Conservation (phyloP, 1,139 yeast genomes). For the Zygoascus sp. region DNA sequence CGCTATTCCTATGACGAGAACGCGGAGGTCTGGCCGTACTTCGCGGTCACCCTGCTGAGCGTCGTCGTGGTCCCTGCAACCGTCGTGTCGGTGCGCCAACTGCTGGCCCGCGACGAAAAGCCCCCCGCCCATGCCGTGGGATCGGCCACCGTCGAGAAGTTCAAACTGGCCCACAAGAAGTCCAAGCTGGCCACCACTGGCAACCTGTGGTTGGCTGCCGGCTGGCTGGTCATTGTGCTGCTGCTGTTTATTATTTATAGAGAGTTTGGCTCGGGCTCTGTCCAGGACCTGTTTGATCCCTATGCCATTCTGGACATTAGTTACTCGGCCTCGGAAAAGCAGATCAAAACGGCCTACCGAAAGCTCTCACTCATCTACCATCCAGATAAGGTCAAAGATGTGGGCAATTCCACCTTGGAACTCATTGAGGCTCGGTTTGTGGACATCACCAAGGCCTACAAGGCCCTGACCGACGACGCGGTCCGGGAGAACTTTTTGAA, state of each 20-base stretch:
- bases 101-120: slow-evolving; percentile 7
- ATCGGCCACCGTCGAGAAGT: slow-evolving; percentile 40
- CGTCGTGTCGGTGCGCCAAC: slow-evolving; percentile 36
- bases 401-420: slow-evolving; percentile 53
- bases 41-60: slow-evolving; percentile 67
- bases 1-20: slow-evolving; percentile 72
- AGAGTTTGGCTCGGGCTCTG: slow-evolving; percentile 42
- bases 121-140: slow-evolving; percentile 21
- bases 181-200: slow-evolving; percentile 31
- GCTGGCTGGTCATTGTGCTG: slow-evolving; percentile 62
- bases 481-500: slow-evolving; percentile 76
- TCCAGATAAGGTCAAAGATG: slow-evolving; percentile 75
- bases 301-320: slow-evolving; percentile 78
- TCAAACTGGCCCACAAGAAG: slow-evolving; percentile 37
- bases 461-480: slow-evolving; percentile 87
- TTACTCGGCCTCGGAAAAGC: slow-evolving; percentile 65
- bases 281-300: slow-evolving; percentile 71
- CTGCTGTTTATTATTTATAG: slow-evolving; percentile 48
- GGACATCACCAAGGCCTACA: slow-evolving; percentile 84
- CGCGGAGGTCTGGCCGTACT: slow-evolving; percentile 95
- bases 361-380: slow-evolving; percentile 83
- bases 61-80: slow-evolving; percentile 70
- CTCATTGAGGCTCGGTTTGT: slow-evolving; percentile 77
- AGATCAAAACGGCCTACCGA: slow-evolving; percentile 77
- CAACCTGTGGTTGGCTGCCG: slow-evolving; percentile 47